Percentiles rank a stretch among this genome's conserved stretches.
Conservation (phyloP, 1,139 yeast genomes). For the Suhomyces terraborum region DNA sequence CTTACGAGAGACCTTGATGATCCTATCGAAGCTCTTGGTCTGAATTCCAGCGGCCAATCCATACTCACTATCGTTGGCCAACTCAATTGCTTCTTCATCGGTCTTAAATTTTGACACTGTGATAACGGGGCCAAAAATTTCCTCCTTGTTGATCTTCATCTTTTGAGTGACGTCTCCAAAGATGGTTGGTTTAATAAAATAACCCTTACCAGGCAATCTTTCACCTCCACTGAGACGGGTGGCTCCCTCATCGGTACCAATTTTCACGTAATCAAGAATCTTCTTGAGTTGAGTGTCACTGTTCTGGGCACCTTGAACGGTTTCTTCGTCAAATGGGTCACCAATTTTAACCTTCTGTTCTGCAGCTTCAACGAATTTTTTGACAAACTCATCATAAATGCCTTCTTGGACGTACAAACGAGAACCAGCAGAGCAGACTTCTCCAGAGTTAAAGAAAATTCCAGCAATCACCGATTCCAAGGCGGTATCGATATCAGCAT, state of each 20-base stretch:
- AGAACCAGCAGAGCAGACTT: slow-evolving; percentile 27
- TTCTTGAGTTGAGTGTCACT: slow-evolving; percentile 22
- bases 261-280: slow-evolving; percentile 21
- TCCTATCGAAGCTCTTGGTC: slow-evolving; percentile 42
- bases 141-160: slow-evolving; percentile 33
- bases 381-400: slow-evolving; percentile 22
- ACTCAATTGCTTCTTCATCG: slow-evolving; percentile 27
- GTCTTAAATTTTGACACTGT: slow-evolving; percentile 31
- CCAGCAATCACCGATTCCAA: slow-evolving; percentile 21
- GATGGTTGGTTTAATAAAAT: slow-evolving; percentile 30
- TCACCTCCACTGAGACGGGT: slow-evolving; percentile 28
- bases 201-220: slow-evolving; percentile 26
- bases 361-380: slow-evolving; percentile 21
- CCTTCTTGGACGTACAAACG: slow-evolving; percentile 26
- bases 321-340: slow-evolving; percentile 23
- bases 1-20: slow-evolving; percentile 32
- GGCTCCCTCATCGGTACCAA: slow-evolving; percentile 24
- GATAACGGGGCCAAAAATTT: slow-evolving; percentile 34
- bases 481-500: slow-evolving; percentile 59
- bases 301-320: slow-evolving; percentile 26
- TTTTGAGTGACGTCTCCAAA: slow-evolving; percentile 29
- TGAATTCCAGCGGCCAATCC: slow-evolving; percentile 16
- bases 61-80: slow-evolving; percentile 27
- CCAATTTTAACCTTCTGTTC: slow-evolving; percentile 16
- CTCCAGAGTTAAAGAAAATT: slow-evolving; percentile 26